These are phyloP conservation scores for Remersonia thermophila DNA, from an alignment of 2,329 filamentous ascomycete genomes.

Conservation along the genomic window DNA sequence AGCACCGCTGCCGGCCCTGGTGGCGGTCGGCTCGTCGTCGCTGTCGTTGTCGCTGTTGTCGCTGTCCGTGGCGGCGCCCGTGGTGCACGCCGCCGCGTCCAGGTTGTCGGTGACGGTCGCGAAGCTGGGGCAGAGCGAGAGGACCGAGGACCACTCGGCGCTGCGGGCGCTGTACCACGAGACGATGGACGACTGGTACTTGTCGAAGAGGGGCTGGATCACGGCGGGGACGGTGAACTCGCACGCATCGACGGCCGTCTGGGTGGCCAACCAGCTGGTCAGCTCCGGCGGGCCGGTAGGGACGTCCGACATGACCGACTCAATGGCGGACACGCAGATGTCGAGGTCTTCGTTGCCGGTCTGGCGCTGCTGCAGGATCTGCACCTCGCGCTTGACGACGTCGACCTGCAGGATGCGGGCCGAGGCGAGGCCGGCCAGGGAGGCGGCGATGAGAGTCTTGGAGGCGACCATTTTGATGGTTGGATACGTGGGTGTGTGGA, in stretches of 20 bases:
- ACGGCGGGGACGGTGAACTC: conserved; percentile 14
- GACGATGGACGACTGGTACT: conserved; percentile 6
- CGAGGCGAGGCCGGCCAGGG: conserved; percentile 16
- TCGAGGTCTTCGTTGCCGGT: conserved; percentile 10
- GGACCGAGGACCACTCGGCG: conserved; percentile 12
- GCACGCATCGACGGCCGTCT: conserved; percentile 14
- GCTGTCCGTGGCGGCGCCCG: neutral
- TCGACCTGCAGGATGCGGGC: conserved; percentile 11
- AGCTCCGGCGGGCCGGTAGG: conserved; percentile 18
- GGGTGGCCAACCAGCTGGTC: conserved; percentile 10
- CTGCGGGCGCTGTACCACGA: conserved; percentile 18
- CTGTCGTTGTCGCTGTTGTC: neutral
- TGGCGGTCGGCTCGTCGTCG: neutral
- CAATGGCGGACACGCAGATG: conserved; percentile 14
- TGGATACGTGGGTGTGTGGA: neutral
- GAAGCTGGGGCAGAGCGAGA: conserved; percentile 18
- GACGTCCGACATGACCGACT: conserved; percentile 11
- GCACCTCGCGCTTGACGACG: conserved; percentile 11
- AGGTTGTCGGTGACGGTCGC: conserved; percentile 4
- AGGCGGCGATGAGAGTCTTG: conserved; percentile 16
- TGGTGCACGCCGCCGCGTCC: conserved; percentile 1
- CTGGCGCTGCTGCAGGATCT: conserved; percentile 17
- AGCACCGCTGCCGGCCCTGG: neutral
- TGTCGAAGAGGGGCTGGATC: conserved; percentile 5
- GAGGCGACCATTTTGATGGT: conserved; percentile 17